These are phyloP conservation scores for Bjerkandera adusta DNA, from an alignment of 1,284 basidiomycete genomes.

Conservation along the genomic window DNA sequence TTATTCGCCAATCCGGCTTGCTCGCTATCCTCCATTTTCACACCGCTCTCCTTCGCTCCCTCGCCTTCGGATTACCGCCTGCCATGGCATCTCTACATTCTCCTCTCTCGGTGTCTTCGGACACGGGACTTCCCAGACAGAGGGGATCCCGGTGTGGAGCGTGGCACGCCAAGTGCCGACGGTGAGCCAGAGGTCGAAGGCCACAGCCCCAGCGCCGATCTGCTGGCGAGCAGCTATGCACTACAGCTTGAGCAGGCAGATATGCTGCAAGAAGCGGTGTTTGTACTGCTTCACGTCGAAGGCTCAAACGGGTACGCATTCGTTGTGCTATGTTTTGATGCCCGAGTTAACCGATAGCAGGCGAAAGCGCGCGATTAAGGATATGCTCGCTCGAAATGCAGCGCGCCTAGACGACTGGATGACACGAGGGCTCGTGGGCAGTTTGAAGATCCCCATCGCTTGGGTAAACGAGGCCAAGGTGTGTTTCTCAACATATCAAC, in stretches of 20 bases:
- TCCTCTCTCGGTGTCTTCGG: slow-evolving; percentile 82
- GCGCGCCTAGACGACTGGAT: slow-evolving; percentile 67
- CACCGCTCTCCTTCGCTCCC: slow-evolving; percentile 73
- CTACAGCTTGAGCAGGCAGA: slow-evolving; percentile 83
- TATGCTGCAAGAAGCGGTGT: slow-evolving; percentile 83
- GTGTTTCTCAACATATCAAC: slow-evolving; percentile 13
- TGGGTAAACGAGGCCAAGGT: slow-evolving; percentile 94
- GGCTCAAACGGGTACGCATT: slow-evolving; percentile 66
- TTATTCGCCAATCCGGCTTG: slow-evolving; percentile 70
- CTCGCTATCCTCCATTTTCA: slow-evolving; percentile 59
- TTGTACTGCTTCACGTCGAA: slow-evolving; percentile 90
- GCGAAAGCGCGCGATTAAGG: slow-evolving; percentile 79
- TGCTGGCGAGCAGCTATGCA: slow-evolving; percentile 83
- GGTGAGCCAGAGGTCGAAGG: slow-evolving; percentile 53
- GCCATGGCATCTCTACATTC: slow-evolving; percentile 91
- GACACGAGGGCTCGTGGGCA: slow-evolving; percentile 71
- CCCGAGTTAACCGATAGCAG: slow-evolving; percentile 33
- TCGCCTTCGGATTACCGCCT: slow-evolving; percentile 81
- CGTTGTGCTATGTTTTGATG: background rate
- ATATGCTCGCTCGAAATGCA: slow-evolving; percentile 77
- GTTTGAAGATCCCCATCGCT: slow-evolving; percentile 73
- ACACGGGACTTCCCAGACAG: slow-evolving; percentile 87
- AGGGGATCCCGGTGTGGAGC: slow-evolving; percentile 41
- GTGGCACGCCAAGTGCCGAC: slow-evolving; percentile 32
- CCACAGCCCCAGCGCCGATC: slow-evolving; percentile 81